A percentile compares a stretch with the other conserved stretches of the same genome.
Conservation (phyloP, 164 flowering plant genomes). For the Stephania yunnanensis region DNA sequence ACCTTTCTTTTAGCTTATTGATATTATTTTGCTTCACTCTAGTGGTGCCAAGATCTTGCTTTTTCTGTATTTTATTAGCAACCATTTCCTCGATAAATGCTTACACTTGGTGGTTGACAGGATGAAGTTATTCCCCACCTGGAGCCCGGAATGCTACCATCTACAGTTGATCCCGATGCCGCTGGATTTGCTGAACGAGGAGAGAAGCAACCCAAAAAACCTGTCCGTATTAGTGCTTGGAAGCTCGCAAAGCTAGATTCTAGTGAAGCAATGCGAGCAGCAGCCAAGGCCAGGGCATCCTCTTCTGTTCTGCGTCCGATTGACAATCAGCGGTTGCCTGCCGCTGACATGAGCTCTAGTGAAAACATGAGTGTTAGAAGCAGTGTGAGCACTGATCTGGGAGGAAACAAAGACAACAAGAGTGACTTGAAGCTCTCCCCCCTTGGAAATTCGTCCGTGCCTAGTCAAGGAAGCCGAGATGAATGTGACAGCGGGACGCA, state of each 20-base stretch:
- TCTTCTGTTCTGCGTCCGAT: conserved; percentile 89
- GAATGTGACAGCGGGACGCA: conserved; percentile 83
- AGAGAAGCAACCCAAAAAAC: conserved; percentile 46
- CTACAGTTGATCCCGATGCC: conserved; percentile 94
- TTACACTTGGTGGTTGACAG: conserved; percentile 30
- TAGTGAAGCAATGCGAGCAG: conserved; percentile 78
- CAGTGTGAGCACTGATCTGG: conserved; percentile 64
- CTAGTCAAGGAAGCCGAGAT: conserved; percentile 79
- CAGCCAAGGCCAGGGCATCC: conserved; percentile 92
- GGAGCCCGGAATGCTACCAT: conserved; percentile 91
- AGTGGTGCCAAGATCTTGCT: neutral
- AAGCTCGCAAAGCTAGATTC: conserved; percentile 91
- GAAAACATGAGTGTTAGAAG: conserved; percentile 69
- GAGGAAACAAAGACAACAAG: conserved; percentile 49
- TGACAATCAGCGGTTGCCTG: conserved; percentile 44
- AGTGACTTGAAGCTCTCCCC: conserved; percentile 40
- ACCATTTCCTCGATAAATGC: neutral
- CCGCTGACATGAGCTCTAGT: conserved; percentile 70
- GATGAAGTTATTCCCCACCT: conserved; percentile 95
- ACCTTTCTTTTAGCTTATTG: neutral
- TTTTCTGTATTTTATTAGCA: neutral
- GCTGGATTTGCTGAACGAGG: conserved; percentile 48
- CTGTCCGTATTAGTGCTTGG: conserved; percentile 89
- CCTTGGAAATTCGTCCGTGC: conserved; percentile 52
- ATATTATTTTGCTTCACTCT: neutral